Evolutionary conservation across 768 basidiomycete genomes (phyloP), one percentile per base, ranked within the genome.

Genomic region (Hysterangium stoloniferum): DNA sequence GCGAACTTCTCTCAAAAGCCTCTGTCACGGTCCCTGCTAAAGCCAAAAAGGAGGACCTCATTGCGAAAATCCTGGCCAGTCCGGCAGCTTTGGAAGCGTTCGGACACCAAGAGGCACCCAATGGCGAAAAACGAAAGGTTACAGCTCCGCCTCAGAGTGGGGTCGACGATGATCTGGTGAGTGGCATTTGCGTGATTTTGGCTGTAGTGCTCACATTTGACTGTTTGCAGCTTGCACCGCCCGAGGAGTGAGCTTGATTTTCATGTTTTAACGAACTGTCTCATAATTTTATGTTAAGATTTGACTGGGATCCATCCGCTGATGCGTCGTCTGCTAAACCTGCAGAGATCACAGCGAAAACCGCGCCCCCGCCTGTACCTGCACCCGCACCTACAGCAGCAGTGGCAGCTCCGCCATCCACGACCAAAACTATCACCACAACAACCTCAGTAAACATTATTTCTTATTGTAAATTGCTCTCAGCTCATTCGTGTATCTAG

Each of bases 31-130:
- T 71, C 29, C 74, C 78, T 0, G 66, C 74, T 58, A 81, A 80
- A 61, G 71, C 77, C 5, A 84, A 75, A 61, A 88, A 86, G 64
- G 60, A 67, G 0, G 85, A 85, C 57, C 79, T 88, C 61, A 74
- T 86, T 56, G 62, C 78, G 27, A 76, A 74, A 57, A 80, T 86
- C 50, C 63, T 77, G 40, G 76, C 76, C 25, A 76, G 67, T 48
- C 67, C 71, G 13, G 58, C 64, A 0, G 84, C 84, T 1, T 62
- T 78, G 41, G 68, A 71, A 31, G 69, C 70, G 17, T 82, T 78
- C 66, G 65, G 74, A 43, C 48, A 55, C 24, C 58, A 59, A 28
- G 53, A 62, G 28, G 58, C 68, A 45, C 41, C 56, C 17, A 37
- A 55, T 4, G 53, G 56, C 22, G 53, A 43, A 32, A 33, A 49